Percentiles rank a stretch among this genome's conserved stretches.
Evolutionary conservation across 495 filamentous ascomycete genomes (phyloP).

Genomic region (Sordaria brevicollis): DNA sequence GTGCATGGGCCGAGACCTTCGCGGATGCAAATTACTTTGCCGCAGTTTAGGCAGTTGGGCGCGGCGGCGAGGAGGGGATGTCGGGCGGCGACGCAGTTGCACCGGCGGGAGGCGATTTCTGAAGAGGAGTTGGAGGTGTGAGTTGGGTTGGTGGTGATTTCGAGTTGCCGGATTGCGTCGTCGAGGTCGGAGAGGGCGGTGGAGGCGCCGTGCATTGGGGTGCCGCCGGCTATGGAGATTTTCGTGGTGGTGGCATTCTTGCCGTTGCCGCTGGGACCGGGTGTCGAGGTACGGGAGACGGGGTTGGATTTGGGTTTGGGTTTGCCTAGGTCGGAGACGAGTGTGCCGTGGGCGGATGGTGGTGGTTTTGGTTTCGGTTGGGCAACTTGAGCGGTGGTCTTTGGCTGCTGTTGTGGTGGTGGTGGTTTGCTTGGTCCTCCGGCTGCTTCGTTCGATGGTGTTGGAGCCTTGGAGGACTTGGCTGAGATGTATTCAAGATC

Average conservation of each 20-base stretch:
- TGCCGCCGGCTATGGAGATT: conserved; percentile 58
- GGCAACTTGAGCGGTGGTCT: conserved; percentile 15
- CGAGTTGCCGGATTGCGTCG: conserved; percentile 79
- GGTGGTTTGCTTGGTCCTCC: conserved; percentile 26
- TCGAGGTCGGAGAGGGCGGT: conserved; percentile 76
- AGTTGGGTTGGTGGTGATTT: conserved; percentile 78
- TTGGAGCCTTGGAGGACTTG: not conserved
- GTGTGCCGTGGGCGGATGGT: conserved; percentile 59
- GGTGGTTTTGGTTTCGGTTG: conserved; percentile 40
- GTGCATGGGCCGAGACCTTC: conserved; percentile 93
- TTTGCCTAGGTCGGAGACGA: conserved; percentile 70
- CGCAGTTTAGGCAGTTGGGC: conserved; percentile 86
- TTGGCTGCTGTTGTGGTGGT: conserved; percentile 6
- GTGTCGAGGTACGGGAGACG: conserved; percentile 42
- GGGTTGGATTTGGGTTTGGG: conserved; percentile 50
- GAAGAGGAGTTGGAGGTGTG: conserved; percentile 33
- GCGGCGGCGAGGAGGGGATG: conserved; percentile 79
- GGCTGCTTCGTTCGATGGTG: conserved; percentile 20
- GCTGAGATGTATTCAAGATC: not conserved
- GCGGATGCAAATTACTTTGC: conserved; percentile 93
- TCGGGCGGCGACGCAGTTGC: conserved; percentile 73
- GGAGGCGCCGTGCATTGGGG: conserved; percentile 65
- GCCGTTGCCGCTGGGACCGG: conserved; percentile 27
- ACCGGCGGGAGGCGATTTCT: conserved; percentile 48
- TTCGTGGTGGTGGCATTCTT: conserved; percentile 31